Evolutionary conservation across 192 early-diverging fungal genomes (phyloP), one percentile per base, ranked within the genome.

Genomic region (Backusella westeae): DNA sequence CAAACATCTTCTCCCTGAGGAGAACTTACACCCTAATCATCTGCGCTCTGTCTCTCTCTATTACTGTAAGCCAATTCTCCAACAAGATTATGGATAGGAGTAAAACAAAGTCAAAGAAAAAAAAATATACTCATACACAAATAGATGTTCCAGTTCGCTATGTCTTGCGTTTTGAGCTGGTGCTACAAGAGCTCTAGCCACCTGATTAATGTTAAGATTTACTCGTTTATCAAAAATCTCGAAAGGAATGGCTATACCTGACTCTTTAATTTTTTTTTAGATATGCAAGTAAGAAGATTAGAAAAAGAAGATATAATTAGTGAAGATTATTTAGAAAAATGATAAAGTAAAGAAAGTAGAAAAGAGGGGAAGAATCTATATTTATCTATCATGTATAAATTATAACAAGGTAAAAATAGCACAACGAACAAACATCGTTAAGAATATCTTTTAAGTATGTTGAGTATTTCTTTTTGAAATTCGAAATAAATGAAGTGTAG

Each of bases 321-420:
- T 14, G 10, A 10, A 63, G 56, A 9, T 63, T 10, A 63, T 29
- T 29, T 29, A 29, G 26, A 63, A 63, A 63, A 63, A 63, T 29
- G 23, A 63, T 63, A 63, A 63, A 63, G 56, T 63, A 29, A 63
- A 63, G 56, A 63, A 63, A 63, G 23, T 63, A 63, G 23, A 63
- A 63, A 63, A 63, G 56, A 63, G 56, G 56, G 23, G 56, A 63
- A 63, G 46, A 19, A 63, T 29, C 56, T 63, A 63, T 63, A 29
- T 63, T 23, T 63, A 63, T 63, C 56, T 8, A 26, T 12, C 3
- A 29, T 63, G 56, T 63, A 63, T 63, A 19, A 26, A 8, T 29
- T 26, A 26, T 63, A 29, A 63, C 21, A n/a, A 63, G 21, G 21
- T 63, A 63, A 26, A 63, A 63, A 63, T 63, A 63, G 56, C 56